Evolutionary conservation across 495 filamentous ascomycete species (phyloP), one percentile per base, ranked within the genome.

Genomic region (Talaromyces borbonicus): DNA sequence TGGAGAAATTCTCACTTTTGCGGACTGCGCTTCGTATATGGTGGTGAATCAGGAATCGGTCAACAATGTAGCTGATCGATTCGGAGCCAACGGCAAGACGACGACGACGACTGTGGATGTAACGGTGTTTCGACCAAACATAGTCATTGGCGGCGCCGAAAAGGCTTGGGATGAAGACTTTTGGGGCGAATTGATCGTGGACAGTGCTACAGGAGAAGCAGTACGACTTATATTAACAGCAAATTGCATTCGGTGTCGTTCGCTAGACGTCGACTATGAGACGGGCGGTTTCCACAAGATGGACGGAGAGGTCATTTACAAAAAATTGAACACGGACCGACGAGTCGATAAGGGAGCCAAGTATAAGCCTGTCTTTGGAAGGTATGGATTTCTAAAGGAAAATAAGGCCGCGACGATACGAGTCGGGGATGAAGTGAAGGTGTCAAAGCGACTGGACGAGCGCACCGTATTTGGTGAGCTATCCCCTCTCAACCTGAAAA

Each of bases 121-220:
- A 54, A 81, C 78, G 8, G 92, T 89, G 56, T 89, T 94, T 62
- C 77, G 90, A 22, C 83, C 88, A 0, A 95, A 95, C 53, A 77
- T 95, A 31, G 79, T 95, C 6, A 60, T 95, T 6, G 71, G 74
- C 8, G 82, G 79, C 1, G 70, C 72, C 1, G 55, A 63, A 19
- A 53, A 54, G 7, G 71, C 79, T 0, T 97, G 76, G 61, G 89
- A 88, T 15, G 90, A 97, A 55, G 90, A 95, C 51, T 92, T 76
- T 57, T 97, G 90, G 90, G 78, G 68, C 8, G 81, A 84, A 55
- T 56, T 87, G 23, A 49, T 50, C 2, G 53, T 87, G 19, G 40
- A 53, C 7, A 43, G 16, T 0, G 49, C 52, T 19, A 47, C 46
- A 2, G 32, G 51, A 19, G 52, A 62, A 0, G 32, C 49, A 8